Evolutionary conservation across 805 yeast species (phyloP).

Genomic region (Spathaspora hagerdaliae): DNA sequence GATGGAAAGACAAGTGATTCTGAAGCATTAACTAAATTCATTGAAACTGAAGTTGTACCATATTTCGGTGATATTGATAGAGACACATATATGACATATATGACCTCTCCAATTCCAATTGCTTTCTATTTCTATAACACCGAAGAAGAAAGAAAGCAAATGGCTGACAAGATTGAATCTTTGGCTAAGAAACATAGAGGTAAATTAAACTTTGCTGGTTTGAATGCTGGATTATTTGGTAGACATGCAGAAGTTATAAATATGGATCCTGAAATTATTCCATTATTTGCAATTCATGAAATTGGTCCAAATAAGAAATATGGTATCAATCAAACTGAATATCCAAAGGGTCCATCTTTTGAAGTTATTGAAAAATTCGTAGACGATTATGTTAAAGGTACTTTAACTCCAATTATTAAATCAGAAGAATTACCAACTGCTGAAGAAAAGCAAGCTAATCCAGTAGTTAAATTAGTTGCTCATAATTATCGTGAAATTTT

Average conservation of each 20-base stretch:
- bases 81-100: slow-evolving; percentile 69
- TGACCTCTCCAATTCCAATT: slow-evolving; percentile 69
- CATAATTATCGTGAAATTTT: slow-evolving; percentile 73
- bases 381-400: slow-evolving; percentile 58
- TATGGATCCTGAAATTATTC: slow-evolving; percentile 75
- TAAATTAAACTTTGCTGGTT: slow-evolving; percentile 78
- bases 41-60: slow-evolving; percentile 67
- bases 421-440: slow-evolving; percentile 81
- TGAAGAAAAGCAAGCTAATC: slow-evolving; percentile 57
- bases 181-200: slow-evolving; percentile 78
- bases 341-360: slow-evolving; percentile 42
- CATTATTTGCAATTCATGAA: slow-evolving; percentile 87
- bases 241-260: slow-evolving; percentile 83
- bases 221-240: slow-evolving; percentile 77
- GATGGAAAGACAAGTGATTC: slow-evolving; percentile 21
- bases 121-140: slow-evolving; percentile 83
- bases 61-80: slow-evolving; percentile 85
- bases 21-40: slow-evolving; percentile 43
- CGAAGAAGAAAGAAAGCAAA: slow-evolving; percentile 59
- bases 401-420: slow-evolving; percentile 69
- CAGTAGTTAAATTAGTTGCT: slow-evolving; percentile 77
- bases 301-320: slow-evolving; percentile 64
- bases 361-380: slow-evolving; percentile 60
- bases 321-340: slow-evolving; percentile 61
- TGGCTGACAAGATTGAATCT: slow-evolving; percentile 48